A percentile compares a stretch with the other conserved stretches of the same genome.
phyloP scores from a whole-genome alignment of 176 grass and related monocot species.

The Oryza punctata region DNA sequence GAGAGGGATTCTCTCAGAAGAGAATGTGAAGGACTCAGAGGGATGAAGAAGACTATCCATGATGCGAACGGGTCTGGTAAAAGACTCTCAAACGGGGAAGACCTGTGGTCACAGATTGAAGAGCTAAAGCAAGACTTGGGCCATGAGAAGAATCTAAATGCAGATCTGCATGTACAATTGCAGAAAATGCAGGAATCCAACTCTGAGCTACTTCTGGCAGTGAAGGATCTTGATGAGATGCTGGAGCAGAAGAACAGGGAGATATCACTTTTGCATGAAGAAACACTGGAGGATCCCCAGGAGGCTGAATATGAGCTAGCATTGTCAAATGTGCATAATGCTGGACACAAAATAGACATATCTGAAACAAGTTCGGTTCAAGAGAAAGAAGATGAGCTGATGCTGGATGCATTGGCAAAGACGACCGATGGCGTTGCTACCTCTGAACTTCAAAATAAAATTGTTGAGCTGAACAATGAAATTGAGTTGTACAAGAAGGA shows the following conservation, averaged over 20 bases:
- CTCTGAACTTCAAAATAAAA: slow-evolving; percentile 70
- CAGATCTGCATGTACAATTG: slow-evolving; percentile 73
- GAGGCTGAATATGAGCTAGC: slow-evolving; percentile 56
- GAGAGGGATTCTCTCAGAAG: slow-evolving; percentile 82
- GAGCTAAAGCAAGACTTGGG: slow-evolving; percentile 81
- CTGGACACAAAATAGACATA: slow-evolving; percentile 54
- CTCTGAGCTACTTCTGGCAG: slow-evolving; percentile 84
- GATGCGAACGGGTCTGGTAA: slow-evolving; percentile 52
- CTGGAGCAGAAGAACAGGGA: slow-evolving; percentile 81
- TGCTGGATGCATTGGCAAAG: slow-evolving; percentile 66
- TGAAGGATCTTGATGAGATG: slow-evolving; percentile 95
- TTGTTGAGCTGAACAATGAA: slow-evolving; percentile 73
- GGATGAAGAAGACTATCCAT: slow-evolving; percentile 47
- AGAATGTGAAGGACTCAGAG: slow-evolving; percentile 74
- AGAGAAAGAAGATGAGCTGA: slow-evolving; percentile 66
- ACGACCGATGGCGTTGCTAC: slow-evolving; percentile 45
- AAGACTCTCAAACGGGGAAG: slow-evolving; percentile 49
- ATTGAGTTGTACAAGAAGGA: slow-evolving; percentile 89
- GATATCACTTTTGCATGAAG: slow-evolving; percentile 49
- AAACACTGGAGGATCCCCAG: slow-evolving; percentile 46
- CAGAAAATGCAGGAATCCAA: slow-evolving; percentile 98
- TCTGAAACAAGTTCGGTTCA: slow-evolving; percentile 51
- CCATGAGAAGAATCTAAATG: slow-evolving; percentile 81
- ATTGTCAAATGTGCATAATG: slow-evolving; percentile 44
- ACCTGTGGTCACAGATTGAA: slow-evolving; percentile 66